Conservation (phyloP, 1,284 basidiomycete species). For the Ceratobasidium theobromae region DNA sequence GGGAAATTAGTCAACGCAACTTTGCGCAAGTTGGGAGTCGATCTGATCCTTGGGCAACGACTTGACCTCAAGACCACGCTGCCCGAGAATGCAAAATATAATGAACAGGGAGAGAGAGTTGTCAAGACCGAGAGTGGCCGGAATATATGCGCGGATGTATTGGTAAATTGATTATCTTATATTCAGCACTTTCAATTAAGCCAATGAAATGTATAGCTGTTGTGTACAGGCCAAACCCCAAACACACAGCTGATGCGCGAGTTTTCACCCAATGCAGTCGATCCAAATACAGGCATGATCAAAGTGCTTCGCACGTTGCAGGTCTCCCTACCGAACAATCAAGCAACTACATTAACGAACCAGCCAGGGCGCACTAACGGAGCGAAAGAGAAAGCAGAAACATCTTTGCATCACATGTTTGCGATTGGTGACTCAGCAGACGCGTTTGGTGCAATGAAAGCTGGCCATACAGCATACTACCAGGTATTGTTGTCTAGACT, state of each 20-base stretch:
- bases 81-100: constrained; percentile 3
- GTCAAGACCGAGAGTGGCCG: not conserved
- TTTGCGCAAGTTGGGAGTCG: not conserved
- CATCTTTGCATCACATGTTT: constrained; percentile 20
- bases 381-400: too few relatives aligned
- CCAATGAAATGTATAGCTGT: constrained; percentile 48
- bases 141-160: not conserved
- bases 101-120: constrained; percentile 1
- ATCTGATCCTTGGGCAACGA: constrained; percentile 28
- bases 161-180: not conserved
- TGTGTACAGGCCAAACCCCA: constrained; percentile 76
- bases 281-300: constrained; percentile 51
- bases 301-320: constrained; percentile 64
- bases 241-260: constrained; percentile 61
- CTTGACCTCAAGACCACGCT: constrained; percentile 2
- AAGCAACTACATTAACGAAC: not conserved
- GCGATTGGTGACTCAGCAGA: constrained; percentile 46
- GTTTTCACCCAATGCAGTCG: constrained; percentile 55
- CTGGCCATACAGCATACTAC: constrained; percentile 68
- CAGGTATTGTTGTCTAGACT: constrained; percentile 46
- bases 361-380: not conserved
- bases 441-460: constrained; percentile 48
- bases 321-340: constrained; percentile 42
- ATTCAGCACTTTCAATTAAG: not conserved
- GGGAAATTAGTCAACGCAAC: not conserved